These are phyloP conservation scores for Gloeostereum incarnatum DNA, from an alignment of 768 basidiomycete genomes.

Conservation along the genomic window DNA sequence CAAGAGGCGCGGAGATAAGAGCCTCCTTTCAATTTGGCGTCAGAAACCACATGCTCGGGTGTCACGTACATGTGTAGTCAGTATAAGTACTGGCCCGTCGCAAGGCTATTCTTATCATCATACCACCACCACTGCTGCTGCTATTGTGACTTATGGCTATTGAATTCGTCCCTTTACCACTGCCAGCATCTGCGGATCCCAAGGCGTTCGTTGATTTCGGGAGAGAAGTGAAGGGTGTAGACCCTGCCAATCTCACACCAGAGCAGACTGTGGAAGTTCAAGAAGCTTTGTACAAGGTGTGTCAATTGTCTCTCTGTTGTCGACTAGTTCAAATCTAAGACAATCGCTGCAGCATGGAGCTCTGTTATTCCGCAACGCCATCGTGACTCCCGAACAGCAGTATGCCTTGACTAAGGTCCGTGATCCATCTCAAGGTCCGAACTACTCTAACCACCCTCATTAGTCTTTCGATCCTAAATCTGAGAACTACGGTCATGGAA, in stretches of 20 bases:
- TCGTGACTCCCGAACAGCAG: slow-evolving; percentile 73
- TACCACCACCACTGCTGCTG: slow-evolving; percentile 48
- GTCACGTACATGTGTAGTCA: no score
- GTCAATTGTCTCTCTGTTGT: slow-evolving; percentile 6
- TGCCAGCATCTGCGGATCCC: slow-evolving; percentile 65
- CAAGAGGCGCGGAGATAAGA: no score
- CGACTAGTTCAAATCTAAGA: slow-evolving; percentile 2
- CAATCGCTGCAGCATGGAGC: slow-evolving; percentile 49
- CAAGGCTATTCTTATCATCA: slow-evolving; percentile 2
- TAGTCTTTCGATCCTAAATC: slow-evolving; percentile 68
- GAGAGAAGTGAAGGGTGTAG: slow-evolving; percentile 62
- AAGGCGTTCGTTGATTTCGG: slow-evolving; percentile 66
- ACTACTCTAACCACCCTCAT: slow-evolving; percentile 4
- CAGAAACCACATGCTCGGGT: no score
- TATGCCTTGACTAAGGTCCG: slow-evolving; percentile 77
- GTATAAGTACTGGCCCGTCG: no score
- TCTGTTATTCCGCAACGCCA: slow-evolving; percentile 64
- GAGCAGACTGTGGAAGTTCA: slow-evolving; percentile 60
- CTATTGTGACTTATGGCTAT: slow-evolving; percentile 65
- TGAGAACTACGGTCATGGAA: slow-evolving; percentile 76
- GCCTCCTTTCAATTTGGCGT: no score
- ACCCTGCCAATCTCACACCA: slow-evolving; percentile 52
- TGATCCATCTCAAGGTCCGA: slow-evolving; percentile 3
- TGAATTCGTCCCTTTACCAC: slow-evolving; percentile 52
- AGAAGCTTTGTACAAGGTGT: slow-evolving; percentile 69